phyloP scores from a whole-genome alignment of 345 rosid species.

The Rhodamnia rubescens region DNA sequence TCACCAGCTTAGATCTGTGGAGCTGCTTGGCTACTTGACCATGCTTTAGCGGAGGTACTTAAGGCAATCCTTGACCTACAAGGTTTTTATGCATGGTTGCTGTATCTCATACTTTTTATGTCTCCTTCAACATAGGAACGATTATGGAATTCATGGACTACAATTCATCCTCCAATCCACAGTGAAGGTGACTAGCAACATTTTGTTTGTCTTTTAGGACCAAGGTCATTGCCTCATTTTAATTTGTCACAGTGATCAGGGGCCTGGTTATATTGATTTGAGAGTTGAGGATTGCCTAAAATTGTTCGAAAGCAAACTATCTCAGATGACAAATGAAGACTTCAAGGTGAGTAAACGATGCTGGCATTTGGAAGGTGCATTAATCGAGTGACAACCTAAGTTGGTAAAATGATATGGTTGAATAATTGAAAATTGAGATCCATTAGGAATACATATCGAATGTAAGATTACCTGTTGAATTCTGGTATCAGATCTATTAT shows the following conservation, averaged over 20 bases:
- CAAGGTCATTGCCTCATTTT: background rate
- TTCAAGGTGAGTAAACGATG: constrained; percentile 46
- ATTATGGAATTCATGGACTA: constrained; percentile 60
- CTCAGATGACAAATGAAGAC: constrained; percentile 66
- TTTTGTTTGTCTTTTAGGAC: background rate
- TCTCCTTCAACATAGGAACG: constrained; percentile 32
- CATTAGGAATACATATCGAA: background rate
- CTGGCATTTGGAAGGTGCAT: background rate
- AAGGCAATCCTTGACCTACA: background rate
- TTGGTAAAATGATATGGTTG: background rate
- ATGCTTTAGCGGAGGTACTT: constrained; percentile 52
- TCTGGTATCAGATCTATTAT: background rate
- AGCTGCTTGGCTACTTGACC: constrained; percentile 89
- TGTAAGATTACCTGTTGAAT: background rate
- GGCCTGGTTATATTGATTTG: constrained; percentile 63
- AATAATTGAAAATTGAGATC: background rate
- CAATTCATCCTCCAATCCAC: constrained; percentile 84
- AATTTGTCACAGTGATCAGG: constrained; percentile 22
- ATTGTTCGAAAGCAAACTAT: constrained; percentile 50
- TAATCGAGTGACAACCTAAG: background rate
- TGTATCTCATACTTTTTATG: background rate
- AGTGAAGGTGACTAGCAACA: constrained; percentile 34
- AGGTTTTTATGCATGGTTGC: background rate
- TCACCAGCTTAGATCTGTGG: constrained; percentile 95
- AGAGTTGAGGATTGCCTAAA: constrained; percentile 70